These are phyloP conservation scores for Parastagonospora nodorum DNA, from an alignment of 2,329 filamentous ascomycete genomes.

Conservation along the genomic window DNA sequence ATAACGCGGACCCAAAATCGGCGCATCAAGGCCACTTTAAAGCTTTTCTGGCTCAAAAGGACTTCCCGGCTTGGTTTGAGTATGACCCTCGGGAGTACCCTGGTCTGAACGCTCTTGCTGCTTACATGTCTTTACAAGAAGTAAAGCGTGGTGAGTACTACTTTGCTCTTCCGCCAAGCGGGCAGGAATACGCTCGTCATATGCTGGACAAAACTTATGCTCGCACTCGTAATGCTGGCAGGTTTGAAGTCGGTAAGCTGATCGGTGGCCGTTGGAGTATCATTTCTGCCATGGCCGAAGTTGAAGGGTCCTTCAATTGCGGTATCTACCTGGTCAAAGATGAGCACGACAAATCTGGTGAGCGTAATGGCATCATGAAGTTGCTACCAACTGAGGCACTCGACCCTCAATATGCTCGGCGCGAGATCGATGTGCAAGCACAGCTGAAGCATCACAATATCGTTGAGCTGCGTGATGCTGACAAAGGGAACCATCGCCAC, in stretches of 20 bases:
- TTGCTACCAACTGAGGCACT: not conserved
- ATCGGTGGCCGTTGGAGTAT: not conserved
- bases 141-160: too few relatives aligned
- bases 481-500: not conserved
- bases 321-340: not conserved
- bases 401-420: not conserved
- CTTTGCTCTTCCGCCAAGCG: too few relatives aligned
- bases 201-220: not conserved
- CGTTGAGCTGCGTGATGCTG: not conserved
- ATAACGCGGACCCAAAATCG: too few relatives aligned
- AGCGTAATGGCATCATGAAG: not conserved
- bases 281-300: not conserved
- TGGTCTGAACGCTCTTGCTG: too few relatives aligned
- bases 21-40: too few relatives aligned
- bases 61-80: too few relatives aligned
- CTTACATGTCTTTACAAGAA: too few relatives aligned
- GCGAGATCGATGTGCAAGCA: not conserved
- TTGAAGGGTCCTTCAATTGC: not conserved
- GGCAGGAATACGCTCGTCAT: too few relatives aligned
- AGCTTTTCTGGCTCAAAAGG: too few relatives aligned
- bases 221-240: not conserved
- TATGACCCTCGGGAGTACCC: too few relatives aligned
- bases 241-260: not conserved
- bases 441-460: not conserved
- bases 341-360: not conserved